Conservation (phyloP, 768 basidiomycete species). For the Boletus edulis region DNA sequence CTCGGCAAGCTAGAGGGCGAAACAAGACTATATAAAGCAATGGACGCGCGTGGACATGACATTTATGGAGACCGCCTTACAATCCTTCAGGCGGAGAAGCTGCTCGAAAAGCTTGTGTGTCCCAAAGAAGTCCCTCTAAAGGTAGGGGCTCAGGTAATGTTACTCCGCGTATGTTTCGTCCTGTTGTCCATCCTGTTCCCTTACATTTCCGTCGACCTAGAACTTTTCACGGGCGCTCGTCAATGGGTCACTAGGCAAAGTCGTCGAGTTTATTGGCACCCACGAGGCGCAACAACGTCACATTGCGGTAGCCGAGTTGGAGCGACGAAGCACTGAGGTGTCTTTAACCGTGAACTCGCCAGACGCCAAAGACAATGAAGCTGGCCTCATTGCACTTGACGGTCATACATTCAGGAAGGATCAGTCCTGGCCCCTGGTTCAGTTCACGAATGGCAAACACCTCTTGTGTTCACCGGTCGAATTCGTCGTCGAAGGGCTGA, state of each 20-base stretch:
- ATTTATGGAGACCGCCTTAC: constrained; percentile 34
- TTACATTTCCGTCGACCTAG: constrained; percentile 16
- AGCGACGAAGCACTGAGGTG: constrained; percentile 13
- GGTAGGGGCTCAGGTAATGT: constrained; percentile 82
- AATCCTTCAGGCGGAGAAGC: constrained; percentile 22
- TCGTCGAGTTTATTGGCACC: constrained; percentile 38
- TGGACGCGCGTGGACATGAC: constrained; percentile 47
- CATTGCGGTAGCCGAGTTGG: constrained; percentile 30
- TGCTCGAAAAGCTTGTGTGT: constrained; percentile 51
- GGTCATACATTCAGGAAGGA: constrained; percentile 10
- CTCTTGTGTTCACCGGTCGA: constrained; percentile 34
- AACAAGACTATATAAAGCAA: constrained; percentile 35
- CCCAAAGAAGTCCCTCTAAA: constrained; percentile 48
- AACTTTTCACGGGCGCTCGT: constrained; percentile 46
- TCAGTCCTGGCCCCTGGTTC: constrained; percentile 34
- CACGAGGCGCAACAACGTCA: constrained; percentile 28
- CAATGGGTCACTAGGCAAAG: constrained; percentile 88
- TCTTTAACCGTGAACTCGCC: background rate
- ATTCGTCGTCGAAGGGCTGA: constrained; percentile 34
- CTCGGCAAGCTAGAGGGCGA: constrained; percentile 27
- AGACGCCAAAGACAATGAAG: background rate
- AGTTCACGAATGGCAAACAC: constrained; percentile 30
- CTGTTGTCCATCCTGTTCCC: background rate
- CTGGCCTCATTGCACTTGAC: constrained; percentile 21
- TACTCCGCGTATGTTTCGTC: constrained; percentile 30